phyloP scores from a whole-genome alignment of 805 yeast genomes.

The Monosporozyma unispora region DNA sequence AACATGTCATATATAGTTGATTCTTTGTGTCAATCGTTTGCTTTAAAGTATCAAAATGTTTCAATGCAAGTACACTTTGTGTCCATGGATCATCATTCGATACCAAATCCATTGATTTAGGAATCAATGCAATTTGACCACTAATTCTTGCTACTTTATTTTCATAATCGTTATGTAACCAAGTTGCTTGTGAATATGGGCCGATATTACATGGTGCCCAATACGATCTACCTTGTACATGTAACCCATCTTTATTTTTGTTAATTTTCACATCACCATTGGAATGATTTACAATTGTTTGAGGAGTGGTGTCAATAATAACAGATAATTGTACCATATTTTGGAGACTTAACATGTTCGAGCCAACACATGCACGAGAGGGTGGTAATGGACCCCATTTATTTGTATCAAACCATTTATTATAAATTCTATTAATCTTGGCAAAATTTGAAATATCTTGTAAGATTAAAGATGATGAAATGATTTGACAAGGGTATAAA shows the following conservation, averaged over 20 bases:
- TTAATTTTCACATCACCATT: slow-evolving; percentile 4
- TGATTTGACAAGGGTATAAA: slow-evolving; percentile 39
- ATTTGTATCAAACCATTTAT: slow-evolving; percentile 37
- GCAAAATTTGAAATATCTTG: slow-evolving; percentile 57
- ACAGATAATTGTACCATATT: slow-evolving; percentile 48
- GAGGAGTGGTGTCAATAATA: slow-evolving; percentile 30
- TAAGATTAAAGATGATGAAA: slow-evolving; percentile 53
- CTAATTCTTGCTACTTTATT: slow-evolving; percentile 55
- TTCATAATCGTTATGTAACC: slow-evolving; percentile 32
- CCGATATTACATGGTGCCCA: slow-evolving; percentile 99
- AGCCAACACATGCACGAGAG: slow-evolving; percentile 75
- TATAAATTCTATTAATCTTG: slow-evolving; percentile 53
- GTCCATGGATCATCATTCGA: slow-evolving; percentile 20
- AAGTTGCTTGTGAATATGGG: slow-evolving; percentile 84
- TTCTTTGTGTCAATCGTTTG: slow-evolving; percentile 39
- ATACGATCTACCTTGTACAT: slow-evolving; percentile 85
- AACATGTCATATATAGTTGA: slow-evolving; percentile 47
- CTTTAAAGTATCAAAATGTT: slow-evolving; percentile 62
- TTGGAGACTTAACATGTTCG: slow-evolving; percentile 33
- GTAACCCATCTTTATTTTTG: slow-evolving; percentile 55
- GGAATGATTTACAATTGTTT: not conserved
- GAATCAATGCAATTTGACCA: slow-evolving; percentile 86
- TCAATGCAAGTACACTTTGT: slow-evolving; percentile 53
- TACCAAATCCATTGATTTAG: slow-evolving; percentile 52
- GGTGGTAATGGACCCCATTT: slow-evolving; percentile 61